Evolutionary conservation across 2,329 filamentous ascomycete species (phyloP), one percentile per base, ranked within the genome.

Genomic region (Hypoxylon sp.): DNA sequence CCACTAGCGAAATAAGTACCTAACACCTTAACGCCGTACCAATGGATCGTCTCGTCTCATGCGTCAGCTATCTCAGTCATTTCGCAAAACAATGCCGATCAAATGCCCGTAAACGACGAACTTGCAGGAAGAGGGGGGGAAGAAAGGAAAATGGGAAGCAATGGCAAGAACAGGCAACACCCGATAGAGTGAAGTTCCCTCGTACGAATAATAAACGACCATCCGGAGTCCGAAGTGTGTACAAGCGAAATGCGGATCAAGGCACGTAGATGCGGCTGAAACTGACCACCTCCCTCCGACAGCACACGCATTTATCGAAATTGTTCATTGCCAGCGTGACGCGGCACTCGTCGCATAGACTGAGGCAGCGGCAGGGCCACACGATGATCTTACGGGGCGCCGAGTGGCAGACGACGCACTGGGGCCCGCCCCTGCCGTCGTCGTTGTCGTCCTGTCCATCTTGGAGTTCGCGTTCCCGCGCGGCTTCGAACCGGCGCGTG

Each of bases 311-410:
- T 75, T 93, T 96, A 69, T 94, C 93, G 77, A 97, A 98, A 77
- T 98, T 98, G 77, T 97, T 96, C 89, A 97, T 94, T 2, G 96
- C 96, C 67, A 98, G 84, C 44, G 93, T 95, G 33, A 98, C 92
- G 30, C 96, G 86, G 76, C 96, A 98, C 71, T 98, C 96, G 77
- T 99, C 96, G 76, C 96, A 98, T 11, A 98, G 84, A 71, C 93
- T 95, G 61, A 99, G 84, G 76, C 96, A 99, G 2, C 96, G 91
- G 77, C 96, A 99, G 0, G 96, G 96, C 96, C 96, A 98, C 1
- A 97, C 91, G 57, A 99, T 91, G 65, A 98, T 91, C 6, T 92
- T 96, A 16, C 96, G 85, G 2, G 93, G 89, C n/a, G 87, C 86
- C 57, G 89, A 89, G 77, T 98, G 95, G 76, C 96, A 99, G 3